Base-by-base conservation (phyloP, 306 rosid species). In the Citrullus colocynthis region DNA sequence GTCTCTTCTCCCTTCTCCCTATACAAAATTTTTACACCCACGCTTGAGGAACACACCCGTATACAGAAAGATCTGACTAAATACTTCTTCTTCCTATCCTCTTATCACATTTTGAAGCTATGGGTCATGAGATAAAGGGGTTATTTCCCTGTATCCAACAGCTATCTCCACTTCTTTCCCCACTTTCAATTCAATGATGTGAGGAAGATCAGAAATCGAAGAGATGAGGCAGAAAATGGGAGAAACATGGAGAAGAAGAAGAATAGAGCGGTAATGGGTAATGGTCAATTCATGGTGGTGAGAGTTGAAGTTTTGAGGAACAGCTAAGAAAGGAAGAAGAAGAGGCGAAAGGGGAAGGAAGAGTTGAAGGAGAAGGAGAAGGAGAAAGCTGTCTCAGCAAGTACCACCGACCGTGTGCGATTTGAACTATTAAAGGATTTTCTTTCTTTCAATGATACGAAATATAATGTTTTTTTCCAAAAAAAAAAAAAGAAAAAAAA, bases 321-420 rank as follows among this genome's bases (percentile, higher is more conserved):
- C 63, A 74, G 78, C 62, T 34, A 30, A 74, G 63, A 52, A 51
- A 49, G 77, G 48, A 74, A 51, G 77, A 74, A 51, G 77, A 51
- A 30, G 44, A 24, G 24, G 28, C 17, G 75, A 69, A 66, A 41
- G 74, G 7, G 49, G 7, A 15, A 63, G 48, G 15, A 21, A 63
- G 71, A 32, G 48, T 24, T 30, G 42, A 2, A 32, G 18, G 6
- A 21, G 57, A 16, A 52, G 57, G 8, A 52, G 57, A 52, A n/a
- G 74, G 16, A 8, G 51, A 42, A 21, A 42, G 41, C 4, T 48
- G 75, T 48, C 20, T 24, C 21, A 48, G 58, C 42, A 4, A 73
- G 30, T 52, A 74, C 48, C 62, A 74, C 77, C 77, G 77, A 74
- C 77, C 17, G 61, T 51, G 77, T 44, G 54, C 20, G 57, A 52